Base-by-base conservation (phyloP, 2,329 filamentous ascomycete species). In the Aaosphaeria arxii region DNA sequence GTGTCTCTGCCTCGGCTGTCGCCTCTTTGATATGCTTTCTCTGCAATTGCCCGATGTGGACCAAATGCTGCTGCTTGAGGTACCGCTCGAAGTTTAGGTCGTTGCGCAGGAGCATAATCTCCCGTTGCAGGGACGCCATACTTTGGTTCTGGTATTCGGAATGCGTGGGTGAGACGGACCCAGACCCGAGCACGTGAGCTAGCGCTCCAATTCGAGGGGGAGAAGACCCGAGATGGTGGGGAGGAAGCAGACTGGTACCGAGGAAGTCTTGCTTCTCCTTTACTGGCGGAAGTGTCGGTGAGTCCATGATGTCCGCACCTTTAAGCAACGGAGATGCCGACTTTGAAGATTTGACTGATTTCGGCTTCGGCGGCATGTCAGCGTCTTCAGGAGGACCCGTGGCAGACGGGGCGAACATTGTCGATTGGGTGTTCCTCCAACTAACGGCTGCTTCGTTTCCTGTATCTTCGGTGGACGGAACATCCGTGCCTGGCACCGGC, bases 11-110 rank as follows among this genome's bases (percentile, higher is more conserved):
- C 64, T 92, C 89, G 1, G 83, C 86, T 1, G 88, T 87, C 6
- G 87, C 87, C 65, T 91, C 87, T 54, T 82, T 82, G 54, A 92
- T 83, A 49, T 90, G 85, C 52, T 85, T 84, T 11, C 87, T 79
- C 56, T 88, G 85, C 39, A 94, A 72, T 60, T 89, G 87, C 1
- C 88, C 88, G 62, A 94, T 91, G 50, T 92, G 88, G 2, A 85
- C 82, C 55, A 91, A 82, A 65, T 92, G 89, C 61, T 94, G 89
- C 54, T 90, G 83, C 64, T 91, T 92, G 59, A 92, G 79, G 67
- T 90, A 92, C 29, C 87, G 80, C 66, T 94, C 89, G 61, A 92
- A 94, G 55, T 87, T 88, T 40, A 94, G 75, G 58, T 94, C 88
- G 52, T 91, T 94, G 40, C 86, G 84, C 7, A 94, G 70, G 2